These are phyloP conservation scores for Amanita brunnescens DNA, from an alignment of 768 basidiomycete genomes.

Conservation along the genomic window DNA sequence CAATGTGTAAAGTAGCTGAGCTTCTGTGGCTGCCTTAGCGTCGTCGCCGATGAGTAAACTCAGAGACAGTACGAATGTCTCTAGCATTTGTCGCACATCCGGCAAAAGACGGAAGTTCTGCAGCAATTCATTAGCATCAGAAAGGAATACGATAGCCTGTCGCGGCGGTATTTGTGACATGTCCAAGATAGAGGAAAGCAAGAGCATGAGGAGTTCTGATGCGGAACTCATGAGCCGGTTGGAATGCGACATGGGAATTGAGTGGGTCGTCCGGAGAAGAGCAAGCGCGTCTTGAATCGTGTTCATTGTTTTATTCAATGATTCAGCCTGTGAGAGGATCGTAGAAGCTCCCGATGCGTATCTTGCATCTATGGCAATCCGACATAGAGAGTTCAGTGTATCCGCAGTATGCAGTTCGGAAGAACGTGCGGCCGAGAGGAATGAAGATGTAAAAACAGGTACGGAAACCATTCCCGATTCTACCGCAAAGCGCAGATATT, in stretches of 20 bases:
- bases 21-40: constrained; percentile 58
- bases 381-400: constrained; percentile 65
- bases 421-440: constrained; percentile 60
- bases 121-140: constrained; percentile 46
- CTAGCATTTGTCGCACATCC: constrained; percentile 47
- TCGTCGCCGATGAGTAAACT: constrained; percentile 61
- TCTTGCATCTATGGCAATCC: constrained; percentile 54
- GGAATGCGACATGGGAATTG: constrained; percentile 46
- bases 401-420: constrained; percentile 53
- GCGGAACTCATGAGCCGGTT: constrained; percentile 51
- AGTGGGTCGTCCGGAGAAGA: constrained; percentile 48
- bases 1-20: constrained; percentile 59
- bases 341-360: constrained; percentile 47
- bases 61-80: constrained; percentile 49
- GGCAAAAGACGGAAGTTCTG: constrained; percentile 43
- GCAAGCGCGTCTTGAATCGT: constrained; percentile 54
- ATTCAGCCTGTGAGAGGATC: constrained; percentile 46
- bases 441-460: constrained; percentile 51
- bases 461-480: constrained; percentile 47
- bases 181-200: constrained; percentile 54
- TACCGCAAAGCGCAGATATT: constrained; percentile 56
- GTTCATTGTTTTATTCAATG: constrained; percentile 37
- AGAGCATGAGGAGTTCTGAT: constrained; percentile 53
- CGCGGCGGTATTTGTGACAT: constrained; percentile 52
- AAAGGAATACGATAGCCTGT: constrained; percentile 43